Conservation (phyloP, 108 stramenopile genomes). For the Halocafeteria seosinensis region DNA sequence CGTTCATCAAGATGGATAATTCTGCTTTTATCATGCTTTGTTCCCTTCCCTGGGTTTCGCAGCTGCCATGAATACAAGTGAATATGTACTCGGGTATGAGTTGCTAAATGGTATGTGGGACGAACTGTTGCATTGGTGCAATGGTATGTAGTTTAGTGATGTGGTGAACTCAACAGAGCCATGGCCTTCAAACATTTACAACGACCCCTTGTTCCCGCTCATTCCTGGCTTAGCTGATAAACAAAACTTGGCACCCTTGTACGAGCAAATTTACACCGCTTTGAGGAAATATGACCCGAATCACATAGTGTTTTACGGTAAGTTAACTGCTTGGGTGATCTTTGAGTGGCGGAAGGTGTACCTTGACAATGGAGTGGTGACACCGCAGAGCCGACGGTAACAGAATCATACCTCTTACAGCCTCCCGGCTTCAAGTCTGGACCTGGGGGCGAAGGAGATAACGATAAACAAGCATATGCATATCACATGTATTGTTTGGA, state of each 20-base stretch:
- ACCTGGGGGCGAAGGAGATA: neutral
- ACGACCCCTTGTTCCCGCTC: neutral
- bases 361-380: too few species aligned
- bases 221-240: neutral
- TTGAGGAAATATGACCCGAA: slow-evolving; percentile 10
- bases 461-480: slow-evolving; percentile 8
- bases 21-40: too few species aligned
- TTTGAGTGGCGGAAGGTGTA: too few species aligned
- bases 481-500: slow-evolving; percentile 19
- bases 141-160: too few species aligned
- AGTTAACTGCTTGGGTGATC: too few species aligned
- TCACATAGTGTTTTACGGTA: slow-evolving; percentile 18
- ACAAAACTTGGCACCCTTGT: slow-evolving; percentile 10
- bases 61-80: neutral
- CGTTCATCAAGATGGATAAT: too few species aligned
- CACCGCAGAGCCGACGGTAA: slow-evolving; percentile 9
- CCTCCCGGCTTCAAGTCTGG: neutral
- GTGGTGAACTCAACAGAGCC: too few species aligned
- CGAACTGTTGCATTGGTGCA: too few species aligned
- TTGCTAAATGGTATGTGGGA: too few species aligned
- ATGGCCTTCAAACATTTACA: neutral
- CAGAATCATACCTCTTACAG: neutral
- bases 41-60: too few species aligned
- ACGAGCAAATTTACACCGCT: slow-evolving; percentile 2
- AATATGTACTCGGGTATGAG: slow-evolving; percentile 12